Evolutionary conservation across 106 monocot genomes (phyloP), one percentile per base, ranked within the genome.

Genomic region (Dactylorhiza incarnata): DNA sequence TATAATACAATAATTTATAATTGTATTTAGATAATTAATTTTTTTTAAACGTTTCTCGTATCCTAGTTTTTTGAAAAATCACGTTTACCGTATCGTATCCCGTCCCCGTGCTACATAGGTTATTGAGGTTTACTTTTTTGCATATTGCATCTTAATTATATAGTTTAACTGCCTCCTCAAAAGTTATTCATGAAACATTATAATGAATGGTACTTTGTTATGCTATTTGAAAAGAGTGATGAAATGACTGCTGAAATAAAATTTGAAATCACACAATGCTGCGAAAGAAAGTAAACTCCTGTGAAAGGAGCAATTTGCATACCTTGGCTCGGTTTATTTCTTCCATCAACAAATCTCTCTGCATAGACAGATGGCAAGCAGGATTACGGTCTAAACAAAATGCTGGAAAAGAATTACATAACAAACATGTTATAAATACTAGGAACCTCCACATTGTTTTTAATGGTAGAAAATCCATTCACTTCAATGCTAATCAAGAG

Each of bases 261-360:
- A 20, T 58, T 16, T n/a, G 19, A 58, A 16, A 58, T 58, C 58
- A 58, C 10, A 13, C 9, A 65, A 65, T 1, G 11, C 29, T 2
- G 29, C 10, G 29, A 19, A 65, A 65, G 65, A 65, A 65, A n/a
- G 29, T 23, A 62, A 20, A 22, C 61, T 24, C 61, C 1, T 24
- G 20, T 62, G 3, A 62, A 62, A 62, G 16, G 22, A 5, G 9
- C 51, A 5, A 65, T 29, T 3, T 65, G 65, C 65, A 65, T 69
- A 69, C 69, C 69, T 69, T 69, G 1, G 14, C 45, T 16, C 45
- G 44, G 37, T 46, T 69, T 69, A 69, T 46, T 69, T 69, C 69
- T 46, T 69, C 45, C 14, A 69, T 6, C 69, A 69, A 69, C 45
- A 12, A 45, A 69, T 44, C 69, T 17, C n/a, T 69, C 69, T 69